These are phyloP conservation scores for Diaporthe capsici DNA, from an alignment of 2,329 filamentous ascomycete species.

Conservation along the genomic window DNA sequence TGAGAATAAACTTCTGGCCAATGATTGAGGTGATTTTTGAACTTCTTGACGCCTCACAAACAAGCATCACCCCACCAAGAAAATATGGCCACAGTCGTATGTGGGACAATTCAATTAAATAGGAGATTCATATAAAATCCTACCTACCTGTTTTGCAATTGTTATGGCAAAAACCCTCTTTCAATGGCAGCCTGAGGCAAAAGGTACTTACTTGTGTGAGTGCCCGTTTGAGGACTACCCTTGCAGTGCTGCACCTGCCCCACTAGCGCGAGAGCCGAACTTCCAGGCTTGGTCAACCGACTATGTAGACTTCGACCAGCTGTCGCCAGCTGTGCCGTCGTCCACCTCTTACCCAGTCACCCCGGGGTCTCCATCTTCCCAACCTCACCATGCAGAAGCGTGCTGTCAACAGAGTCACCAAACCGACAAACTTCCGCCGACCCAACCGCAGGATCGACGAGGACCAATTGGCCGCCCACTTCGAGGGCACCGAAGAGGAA, in stretches of 20 bases:
- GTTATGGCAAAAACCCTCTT: no score
- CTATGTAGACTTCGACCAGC: constrained; percentile 24
- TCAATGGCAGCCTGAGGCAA: neutral
- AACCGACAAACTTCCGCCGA: constrained; percentile 34
- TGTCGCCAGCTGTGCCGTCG: constrained; percentile 31
- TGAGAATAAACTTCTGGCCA: neutral
- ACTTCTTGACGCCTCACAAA: neutral
- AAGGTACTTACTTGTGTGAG: neutral
- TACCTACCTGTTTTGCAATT: neutral
- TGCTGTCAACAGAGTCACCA: constrained; percentile 35
- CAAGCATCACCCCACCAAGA: neutral
- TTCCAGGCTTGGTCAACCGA: neutral
- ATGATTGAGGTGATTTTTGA: neutral
- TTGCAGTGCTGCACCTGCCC: neutral
- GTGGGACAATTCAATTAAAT: neutral
- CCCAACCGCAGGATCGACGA: constrained; percentile 40
- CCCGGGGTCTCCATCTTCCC: constrained; percentile 9
- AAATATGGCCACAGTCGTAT: neutral
- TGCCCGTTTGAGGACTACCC: neutral
- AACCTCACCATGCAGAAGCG: constrained; percentile 28
- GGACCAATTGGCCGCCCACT: constrained; percentile 40
- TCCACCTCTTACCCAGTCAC: constrained; percentile 10
- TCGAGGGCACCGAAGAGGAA: constrained; percentile 34
- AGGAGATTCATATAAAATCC: neutral
- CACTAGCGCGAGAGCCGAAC: constrained; percentile 13